Evolutionary conservation across 768 basidiomycete genomes (phyloP), one percentile per base, ranked within the genome.

Genomic region (Ramaria sp.): DNA sequence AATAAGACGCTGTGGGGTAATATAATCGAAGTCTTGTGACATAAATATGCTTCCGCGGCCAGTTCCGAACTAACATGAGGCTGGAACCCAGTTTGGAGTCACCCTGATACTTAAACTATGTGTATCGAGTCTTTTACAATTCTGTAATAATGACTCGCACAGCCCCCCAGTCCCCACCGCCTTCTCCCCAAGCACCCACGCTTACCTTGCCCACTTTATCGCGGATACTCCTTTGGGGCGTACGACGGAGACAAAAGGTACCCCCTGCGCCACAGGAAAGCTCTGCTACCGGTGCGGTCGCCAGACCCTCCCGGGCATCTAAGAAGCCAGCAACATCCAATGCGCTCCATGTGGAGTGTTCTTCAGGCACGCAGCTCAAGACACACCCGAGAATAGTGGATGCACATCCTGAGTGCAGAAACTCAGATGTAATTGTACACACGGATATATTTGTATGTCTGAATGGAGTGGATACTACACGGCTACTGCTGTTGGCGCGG

Each of bases 391-490:
- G 43, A 22, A 45, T 55, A 3, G 28, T 55, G 20, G 53, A 55
- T 28, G 42, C 43, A 32, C 18, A 47, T 20, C 41, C 53, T 18
- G 43, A 55, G n/a, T 55, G 42, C 18, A 55, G 32, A 55, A 13
- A 55, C 13, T 55, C 43, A 16, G 53, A 18, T 28, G 44, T 48
- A 10, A 39, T 55, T 15, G 18, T 48, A 16, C 70, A 68, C 59
- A 68, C 64, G 5, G 69, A 70, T 10, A 57, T 62, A 45, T 70
- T 70, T 37, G 41, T 65, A 25, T 70, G 69, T 58, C 62, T 63
- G 42, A 69, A 70, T 20, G 69, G 67, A 20, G 70, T 70, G 37
- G 68, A 70, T 45, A 64, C 67, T 5, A 20, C 61, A 39, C 64
- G 66, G 56, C 63, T 70, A 12, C 64, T 70, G n/a, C 48, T 63